Base-by-base conservation (phyloP, 2,329 filamentous ascomycete species). In the Leptographium flavum region DNA sequence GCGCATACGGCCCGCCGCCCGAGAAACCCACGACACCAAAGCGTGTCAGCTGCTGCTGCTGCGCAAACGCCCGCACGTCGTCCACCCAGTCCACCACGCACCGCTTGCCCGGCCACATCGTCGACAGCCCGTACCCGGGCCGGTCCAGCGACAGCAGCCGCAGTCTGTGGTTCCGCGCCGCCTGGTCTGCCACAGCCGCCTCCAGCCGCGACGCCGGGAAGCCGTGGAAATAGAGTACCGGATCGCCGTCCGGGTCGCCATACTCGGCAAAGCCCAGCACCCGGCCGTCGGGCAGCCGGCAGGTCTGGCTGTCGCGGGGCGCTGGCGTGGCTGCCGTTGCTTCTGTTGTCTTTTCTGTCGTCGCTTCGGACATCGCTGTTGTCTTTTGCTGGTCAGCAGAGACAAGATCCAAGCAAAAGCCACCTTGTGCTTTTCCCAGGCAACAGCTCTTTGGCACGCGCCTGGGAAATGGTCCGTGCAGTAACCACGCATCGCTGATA, bases 161-260 rank as follows among this genome's bases (percentile, higher is more conserved):
- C 15, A 63, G 47, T 5, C 52, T 49, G 9, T 52, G 53, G 3
- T 50, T 49, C 3, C 49, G 45, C 10, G 58, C 61, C 5, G 55
- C 40, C 3, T 51, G 44, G 32, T 61, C 52, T 17, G 59, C 43
- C 10, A 50, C 50, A 6, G 45, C 47, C 7, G 54, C 60, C 46
- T 68, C 66, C 11, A 66, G 52, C 5, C 65, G 64, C 4, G 60
- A 66, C 1, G 58, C 58, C 0, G 65, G 66, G 43, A 61, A 64
- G 9, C 65, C 66, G 49, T 69, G 67, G 43, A 67, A 64, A 51
- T 60, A 64, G 27, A 69, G 50, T 1, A 66, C 45, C 0, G 62
- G 60, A 5, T 55, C 49, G 5, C 60, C 60, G 4, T 47, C 49
- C 0, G 54, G 48, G 3, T 49, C 36, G 9, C 66, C 66, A 38